Base-by-base conservation (phyloP, 805 yeast genomes). In the Wickerhamiella azymoides region DNA sequence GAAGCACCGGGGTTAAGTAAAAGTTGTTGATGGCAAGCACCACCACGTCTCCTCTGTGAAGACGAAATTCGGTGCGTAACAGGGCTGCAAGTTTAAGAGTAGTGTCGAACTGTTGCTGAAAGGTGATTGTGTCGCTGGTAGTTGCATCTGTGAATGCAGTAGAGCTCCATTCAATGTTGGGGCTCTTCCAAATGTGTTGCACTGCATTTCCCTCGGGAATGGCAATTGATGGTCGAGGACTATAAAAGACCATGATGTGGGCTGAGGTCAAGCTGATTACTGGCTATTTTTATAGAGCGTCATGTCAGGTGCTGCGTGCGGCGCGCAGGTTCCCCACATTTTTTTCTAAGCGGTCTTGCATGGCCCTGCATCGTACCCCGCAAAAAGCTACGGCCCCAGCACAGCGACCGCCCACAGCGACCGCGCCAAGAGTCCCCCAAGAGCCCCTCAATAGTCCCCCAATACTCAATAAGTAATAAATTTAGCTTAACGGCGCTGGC, bases 21-120 rank as follows among this genome's bases (percentile, higher is more conserved):
- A 49, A 38, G 49, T 61, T 61, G 24, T 52, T 45, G 14, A 55
- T 47, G 43, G 53, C 55, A 6, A 59, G 30, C n/a, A 54, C 48
- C 2, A 59, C 62, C 19, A 58, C 61, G 7, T 54, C 57, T 32
- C 54, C 57, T 5, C 44, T 45, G 6, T 24, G 26, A 10, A 60
- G 28, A 1, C 45, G 46, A 38, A 47, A 50, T 28, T 43, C 43
- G 21, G 45, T 46, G 11, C 45, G 43, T 16, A 61, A 43, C 10
- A 50, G 21, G 17, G 47, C 47, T 13, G 58, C 54, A 11, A 53
- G 32, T 14, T 45, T 45, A 16, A 37, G 43, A 1, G 50, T 40
- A 27, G 21, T 46, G 14, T 37, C 39, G 18, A 33, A 11, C 6
- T 41, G 19, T 24, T 54, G 47, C 18, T 40, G 35, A 9, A 47